These are phyloP conservation scores for Calendula officinalis DNA, from an alignment of 129 eudicot genomes.

Conservation along the genomic window DNA sequence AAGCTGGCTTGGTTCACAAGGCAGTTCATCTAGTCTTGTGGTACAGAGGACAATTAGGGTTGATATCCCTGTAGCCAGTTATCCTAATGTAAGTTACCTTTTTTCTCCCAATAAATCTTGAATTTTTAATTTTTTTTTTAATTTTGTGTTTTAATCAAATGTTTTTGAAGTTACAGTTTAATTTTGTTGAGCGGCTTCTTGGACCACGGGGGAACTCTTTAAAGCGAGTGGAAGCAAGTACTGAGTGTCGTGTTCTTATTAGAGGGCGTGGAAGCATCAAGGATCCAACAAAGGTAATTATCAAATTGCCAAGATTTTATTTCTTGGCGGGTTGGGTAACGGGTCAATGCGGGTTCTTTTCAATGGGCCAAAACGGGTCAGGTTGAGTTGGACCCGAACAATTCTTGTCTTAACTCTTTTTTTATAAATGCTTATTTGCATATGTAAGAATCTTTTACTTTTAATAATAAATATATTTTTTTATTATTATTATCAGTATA, in stretches of 20 bases:
- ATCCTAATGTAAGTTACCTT: conserved; percentile 68
- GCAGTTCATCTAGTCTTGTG: conserved; percentile 83
- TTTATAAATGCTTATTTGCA: too few species aligned
- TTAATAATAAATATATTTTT: too few species aligned
- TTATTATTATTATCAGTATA: too few species aligned
- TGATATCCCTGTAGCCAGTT: conserved; percentile 84
- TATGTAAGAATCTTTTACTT: too few species aligned
- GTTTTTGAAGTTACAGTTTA: conserved; percentile 50
- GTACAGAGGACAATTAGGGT: conserved; percentile 90
- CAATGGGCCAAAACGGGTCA: too few species aligned
- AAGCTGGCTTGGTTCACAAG: conserved; percentile 95
- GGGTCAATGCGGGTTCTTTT: too few species aligned
- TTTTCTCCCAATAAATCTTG: conserved; percentile 2
- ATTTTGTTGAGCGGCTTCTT: conserved; percentile 97
- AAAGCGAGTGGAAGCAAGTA: conserved; percentile 93
- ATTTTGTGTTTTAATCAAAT: conserved; percentile 10
- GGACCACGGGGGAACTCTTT: conserved; percentile 98
- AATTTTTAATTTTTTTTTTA: neutral
- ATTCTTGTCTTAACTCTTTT: too few species aligned
- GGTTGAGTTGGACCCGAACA: too few species aligned
- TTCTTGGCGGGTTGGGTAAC: too few species aligned
- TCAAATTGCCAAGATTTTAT: neutral
- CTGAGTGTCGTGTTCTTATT: conserved; percentile 95
- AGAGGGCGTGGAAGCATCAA: conserved; percentile 99
- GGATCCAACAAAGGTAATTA: conserved; percentile 89